Evolutionary conservation across 2,329 filamentous ascomycete species (phyloP), one percentile per base, ranked within the genome.

Genomic region (Ophiostoma tasmaniense): DNA sequence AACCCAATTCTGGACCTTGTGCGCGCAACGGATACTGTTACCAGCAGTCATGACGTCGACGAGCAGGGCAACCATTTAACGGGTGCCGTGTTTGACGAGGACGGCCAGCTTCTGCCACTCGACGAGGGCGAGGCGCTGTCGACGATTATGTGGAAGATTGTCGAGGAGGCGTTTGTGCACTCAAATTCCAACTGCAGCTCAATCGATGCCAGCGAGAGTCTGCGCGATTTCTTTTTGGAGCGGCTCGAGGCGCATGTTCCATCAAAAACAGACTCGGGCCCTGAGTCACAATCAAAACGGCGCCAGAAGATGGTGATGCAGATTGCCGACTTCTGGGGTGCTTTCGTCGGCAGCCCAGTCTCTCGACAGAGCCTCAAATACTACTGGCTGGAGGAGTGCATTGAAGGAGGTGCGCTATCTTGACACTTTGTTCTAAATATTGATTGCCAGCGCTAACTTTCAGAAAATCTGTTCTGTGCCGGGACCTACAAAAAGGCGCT

Each of bases 331-430:
- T 82, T 87, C 74, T 92, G 90, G 89, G 90, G 90, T 1, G 85
- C 85, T 0, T 92, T 90, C 75, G 83, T 92, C 6, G 90, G 90
- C 17, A 89, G 84, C 70, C 83, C 86, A 0, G 80, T 90, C 10
- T 78, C 81, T 67, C 83, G 75, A 33, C 90, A 93, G 76, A 91
- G 89, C 73, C 79, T 92, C 39, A 90, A 88, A 78, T 92, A 87
- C 78, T 90, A 92, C 76, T 92, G 89, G 89, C 76, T 93, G 5
- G 90, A 93, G 75, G 89, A 92, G 77, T 91, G 89, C 72, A 88
- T 92, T 67, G 89, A 92, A 75, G 90, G 89, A 64, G 85, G 86
- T 86, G 75, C 28, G 25, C 13, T 59, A 13, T 28, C 55, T 28
- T 6, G 28, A n/a, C 17, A 2, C 10, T 2, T 35, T 28, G 59